phyloP scores from a whole-genome alignment of 2,329 filamentous ascomycete genomes.

The Colletotrichum karsti region DNA sequence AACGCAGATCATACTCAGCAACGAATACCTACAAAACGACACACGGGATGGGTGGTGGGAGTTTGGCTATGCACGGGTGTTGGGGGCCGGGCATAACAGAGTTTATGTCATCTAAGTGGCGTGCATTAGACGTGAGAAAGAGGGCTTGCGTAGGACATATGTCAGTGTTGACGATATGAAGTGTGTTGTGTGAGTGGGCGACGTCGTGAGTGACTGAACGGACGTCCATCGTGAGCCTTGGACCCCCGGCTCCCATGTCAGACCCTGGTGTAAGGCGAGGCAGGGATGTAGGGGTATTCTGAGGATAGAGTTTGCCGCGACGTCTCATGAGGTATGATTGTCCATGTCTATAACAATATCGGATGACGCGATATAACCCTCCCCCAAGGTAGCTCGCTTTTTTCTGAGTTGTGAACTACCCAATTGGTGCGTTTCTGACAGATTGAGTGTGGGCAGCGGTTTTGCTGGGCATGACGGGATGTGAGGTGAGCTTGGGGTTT shows the following conservation, averaged over 20 bases:
- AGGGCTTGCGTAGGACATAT: not conserved
- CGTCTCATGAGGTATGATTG: constrained; percentile 26
- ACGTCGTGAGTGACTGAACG: not conserved
- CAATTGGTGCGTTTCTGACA: not conserved
- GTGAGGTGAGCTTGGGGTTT: not conserved
- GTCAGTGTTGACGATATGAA: not conserved
- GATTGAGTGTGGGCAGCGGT: not conserved
- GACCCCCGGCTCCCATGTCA: not conserved
- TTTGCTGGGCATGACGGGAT: not conserved
- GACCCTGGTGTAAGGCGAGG: not conserved
- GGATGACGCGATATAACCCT: not conserved
- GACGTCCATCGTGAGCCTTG: not conserved
- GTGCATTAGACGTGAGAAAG: not conserved
- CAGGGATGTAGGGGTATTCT: constrained; percentile 4
- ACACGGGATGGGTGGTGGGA: too few relatives aligned
- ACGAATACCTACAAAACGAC: not conserved
- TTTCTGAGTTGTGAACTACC: not conserved
- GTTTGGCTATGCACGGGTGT: too few relatives aligned
- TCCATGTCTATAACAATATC: constrained; percentile 4
- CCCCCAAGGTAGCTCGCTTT: not conserved
- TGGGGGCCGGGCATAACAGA: not conserved
- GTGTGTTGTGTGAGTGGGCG: constrained; percentile 1
- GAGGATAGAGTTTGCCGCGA: constrained; percentile 13
- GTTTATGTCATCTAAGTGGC: not conserved
- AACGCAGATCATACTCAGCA: not conserved